phyloP scores from a whole-genome alignment of 78 protist genomes.

The Dictyostelium purpureum region DNA sequence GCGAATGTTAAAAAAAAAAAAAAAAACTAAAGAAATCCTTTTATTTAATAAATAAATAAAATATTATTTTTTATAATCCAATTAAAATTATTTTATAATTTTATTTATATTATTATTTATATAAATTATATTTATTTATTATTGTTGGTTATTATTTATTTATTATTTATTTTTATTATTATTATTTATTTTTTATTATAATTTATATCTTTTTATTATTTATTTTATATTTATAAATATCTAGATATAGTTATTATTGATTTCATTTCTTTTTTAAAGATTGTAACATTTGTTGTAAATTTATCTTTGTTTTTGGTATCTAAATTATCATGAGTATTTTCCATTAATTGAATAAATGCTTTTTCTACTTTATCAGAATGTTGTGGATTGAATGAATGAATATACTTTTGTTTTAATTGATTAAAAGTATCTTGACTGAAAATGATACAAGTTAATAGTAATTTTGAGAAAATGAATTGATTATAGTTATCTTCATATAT shows the following conservation, averaged over 20 bases:
- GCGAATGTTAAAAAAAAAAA: too few species aligned
- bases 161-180: background rate
- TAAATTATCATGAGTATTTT: constrained; percentile 52
- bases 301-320: constrained; percentile 54
- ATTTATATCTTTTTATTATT: background rate
- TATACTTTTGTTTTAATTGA: constrained; percentile 11
- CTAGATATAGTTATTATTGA: constrained; percentile 6
- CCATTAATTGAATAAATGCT: constrained; percentile 22
- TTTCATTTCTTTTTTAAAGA: constrained; percentile 52
- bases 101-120: background rate
- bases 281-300: constrained; percentile 37
- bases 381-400: constrained; percentile 6
- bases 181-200: background rate
- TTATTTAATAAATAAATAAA: too few species aligned
- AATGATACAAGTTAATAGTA: constrained; percentile 37
- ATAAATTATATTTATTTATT: background rate
- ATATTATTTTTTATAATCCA: too few species aligned
- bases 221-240: background rate
- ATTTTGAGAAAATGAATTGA: constrained; percentile 29
- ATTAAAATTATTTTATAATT: too few species aligned
- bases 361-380: constrained; percentile 29
- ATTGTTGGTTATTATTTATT: background rate
- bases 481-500: constrained; percentile 42
- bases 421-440: constrained; percentile 41
- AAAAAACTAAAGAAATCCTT: too few species aligned